Conservation (phyloP, 2,329 filamentous ascomycete genomes). For the Furcasterigmium furcatum region DNA sequence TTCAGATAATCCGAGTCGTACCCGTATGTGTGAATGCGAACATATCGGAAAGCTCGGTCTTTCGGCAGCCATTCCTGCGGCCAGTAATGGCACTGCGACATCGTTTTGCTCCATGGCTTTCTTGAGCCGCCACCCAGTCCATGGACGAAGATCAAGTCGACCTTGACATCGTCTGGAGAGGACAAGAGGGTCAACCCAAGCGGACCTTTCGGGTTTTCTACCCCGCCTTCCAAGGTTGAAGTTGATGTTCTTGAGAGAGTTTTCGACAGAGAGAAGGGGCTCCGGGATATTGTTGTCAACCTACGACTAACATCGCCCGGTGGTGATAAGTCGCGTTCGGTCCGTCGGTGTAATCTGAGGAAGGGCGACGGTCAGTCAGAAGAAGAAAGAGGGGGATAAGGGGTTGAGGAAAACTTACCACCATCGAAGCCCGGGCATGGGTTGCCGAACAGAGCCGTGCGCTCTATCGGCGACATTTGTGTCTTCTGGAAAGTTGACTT, state of each 20-base stretch:
- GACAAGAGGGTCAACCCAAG: conserved; percentile 17
- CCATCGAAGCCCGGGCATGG: no score
- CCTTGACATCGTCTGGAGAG: conserved; percentile 13
- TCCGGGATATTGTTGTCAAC: conserved; percentile 5
- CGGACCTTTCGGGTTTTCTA: conserved; percentile 2
- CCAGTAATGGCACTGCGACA: conserved; percentile 26
- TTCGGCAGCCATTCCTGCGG: conserved; percentile 30
- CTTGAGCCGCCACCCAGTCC: conserved; percentile 32
- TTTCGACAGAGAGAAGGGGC: conserved; percentile 9
- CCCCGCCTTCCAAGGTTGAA: background rate
- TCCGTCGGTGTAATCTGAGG: no score
- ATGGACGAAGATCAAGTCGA: conserved; percentile 35
- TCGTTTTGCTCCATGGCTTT: conserved; percentile 31
- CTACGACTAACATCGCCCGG: conserved; percentile 1
- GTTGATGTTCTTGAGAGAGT: conserved; percentile 6
- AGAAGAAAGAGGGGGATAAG: no score
- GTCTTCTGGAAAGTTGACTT: no score
- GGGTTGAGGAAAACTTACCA: no score
- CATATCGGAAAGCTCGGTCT: conserved; percentile 20
- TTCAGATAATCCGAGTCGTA: conserved; percentile 27
- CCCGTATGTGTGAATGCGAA: conserved; percentile 25
- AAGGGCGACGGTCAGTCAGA: background rate
- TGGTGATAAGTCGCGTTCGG: no score
- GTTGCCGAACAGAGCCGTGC: no score
- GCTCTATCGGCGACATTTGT: no score